phyloP scores from a whole-genome alignment of 352 stramenopile genomes.

The Globisporangium megalacanthum region DNA sequence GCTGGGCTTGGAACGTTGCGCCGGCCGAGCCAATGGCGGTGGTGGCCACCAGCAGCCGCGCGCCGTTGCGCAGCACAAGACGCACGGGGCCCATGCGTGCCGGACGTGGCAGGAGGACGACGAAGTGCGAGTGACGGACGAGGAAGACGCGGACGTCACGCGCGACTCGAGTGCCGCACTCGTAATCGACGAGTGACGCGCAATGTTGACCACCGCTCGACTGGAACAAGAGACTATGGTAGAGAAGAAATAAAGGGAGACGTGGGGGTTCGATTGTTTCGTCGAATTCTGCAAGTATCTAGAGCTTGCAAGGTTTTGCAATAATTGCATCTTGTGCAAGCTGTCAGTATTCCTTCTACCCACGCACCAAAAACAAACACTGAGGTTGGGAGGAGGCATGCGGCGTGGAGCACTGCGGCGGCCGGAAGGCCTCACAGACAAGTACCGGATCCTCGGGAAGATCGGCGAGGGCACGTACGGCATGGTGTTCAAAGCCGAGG shows the following conservation, averaged over 20 bases:
- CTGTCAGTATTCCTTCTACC: too few species aligned
- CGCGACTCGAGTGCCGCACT: background rate
- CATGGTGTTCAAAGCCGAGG: conserved; percentile 86
- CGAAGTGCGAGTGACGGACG: background rate
- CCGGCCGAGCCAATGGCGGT: conserved; percentile 36
- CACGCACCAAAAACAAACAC: too few species aligned
- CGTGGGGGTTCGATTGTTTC: too few species aligned
- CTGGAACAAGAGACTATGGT: background rate
- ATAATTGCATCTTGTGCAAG: too few species aligned
- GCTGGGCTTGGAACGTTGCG: conserved; percentile 52
- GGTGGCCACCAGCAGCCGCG: conserved; percentile 49
- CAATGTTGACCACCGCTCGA: background rate
- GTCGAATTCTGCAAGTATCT: too few species aligned
- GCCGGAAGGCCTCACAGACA: conserved; percentile 70
- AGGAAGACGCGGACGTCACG: background rate
- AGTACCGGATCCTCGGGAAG: conserved; percentile 84
- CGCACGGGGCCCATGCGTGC: conserved; percentile 10
- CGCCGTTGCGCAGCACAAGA: conserved; percentile 51
- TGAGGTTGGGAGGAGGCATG: conserved; percentile 22
- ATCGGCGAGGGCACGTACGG: conserved; percentile 88
- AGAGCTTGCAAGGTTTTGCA: too few species aligned
- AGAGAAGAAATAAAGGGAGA: background rate
- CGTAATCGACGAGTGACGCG: background rate
- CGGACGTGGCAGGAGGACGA: background rate
- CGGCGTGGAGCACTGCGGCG: conserved; percentile 52